Evolutionary conservation across 352 stramenopile species (phyloP).

Genomic region (Phytophthora crassamura): DNA sequence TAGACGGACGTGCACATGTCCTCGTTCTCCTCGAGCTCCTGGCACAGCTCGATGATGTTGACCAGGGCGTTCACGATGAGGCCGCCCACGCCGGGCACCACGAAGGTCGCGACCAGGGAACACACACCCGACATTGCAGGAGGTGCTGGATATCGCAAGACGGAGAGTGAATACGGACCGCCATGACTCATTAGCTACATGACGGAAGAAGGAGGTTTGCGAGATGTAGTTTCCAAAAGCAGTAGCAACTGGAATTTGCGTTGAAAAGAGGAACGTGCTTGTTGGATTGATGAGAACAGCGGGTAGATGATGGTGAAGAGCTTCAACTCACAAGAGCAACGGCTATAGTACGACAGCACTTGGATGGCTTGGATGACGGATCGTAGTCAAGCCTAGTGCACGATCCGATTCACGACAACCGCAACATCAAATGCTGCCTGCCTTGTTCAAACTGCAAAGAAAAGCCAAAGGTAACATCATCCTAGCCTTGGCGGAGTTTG

Average conservation of each 20-base stretch:
- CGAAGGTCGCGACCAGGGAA: slow-evolving; percentile 34
- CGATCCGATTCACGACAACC: no score
- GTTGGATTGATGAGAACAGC: no score
- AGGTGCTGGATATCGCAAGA: background rate
- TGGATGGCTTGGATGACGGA: no score
- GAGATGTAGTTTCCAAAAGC: slow-evolving; percentile 12
- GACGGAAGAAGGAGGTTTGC: slow-evolving; percentile 6
- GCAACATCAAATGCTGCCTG: no score
- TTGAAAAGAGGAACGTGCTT: no score
- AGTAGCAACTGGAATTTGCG: slow-evolving; percentile 3
- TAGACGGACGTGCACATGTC: slow-evolving; percentile 35
- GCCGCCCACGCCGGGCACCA: slow-evolving; percentile 47
- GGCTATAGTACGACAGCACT: no score
- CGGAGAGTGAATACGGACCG: background rate
- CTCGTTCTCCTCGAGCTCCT: slow-evolving; percentile 42
- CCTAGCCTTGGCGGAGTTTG: no score
- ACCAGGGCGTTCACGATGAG: slow-evolving; percentile 39
- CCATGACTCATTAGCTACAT: slow-evolving; percentile 4
- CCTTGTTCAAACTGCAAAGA: no score
- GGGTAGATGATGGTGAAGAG: no score
- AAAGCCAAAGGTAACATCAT: no score
- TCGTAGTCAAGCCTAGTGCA: no score
- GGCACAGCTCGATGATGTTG: slow-evolving; percentile 31
- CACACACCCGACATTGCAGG: slow-evolving; percentile 26
- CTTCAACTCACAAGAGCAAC: no score